Evolutionary conservation across 2,329 filamentous ascomycete species (phyloP).

Genomic region (Apiospora sp.): DNA sequence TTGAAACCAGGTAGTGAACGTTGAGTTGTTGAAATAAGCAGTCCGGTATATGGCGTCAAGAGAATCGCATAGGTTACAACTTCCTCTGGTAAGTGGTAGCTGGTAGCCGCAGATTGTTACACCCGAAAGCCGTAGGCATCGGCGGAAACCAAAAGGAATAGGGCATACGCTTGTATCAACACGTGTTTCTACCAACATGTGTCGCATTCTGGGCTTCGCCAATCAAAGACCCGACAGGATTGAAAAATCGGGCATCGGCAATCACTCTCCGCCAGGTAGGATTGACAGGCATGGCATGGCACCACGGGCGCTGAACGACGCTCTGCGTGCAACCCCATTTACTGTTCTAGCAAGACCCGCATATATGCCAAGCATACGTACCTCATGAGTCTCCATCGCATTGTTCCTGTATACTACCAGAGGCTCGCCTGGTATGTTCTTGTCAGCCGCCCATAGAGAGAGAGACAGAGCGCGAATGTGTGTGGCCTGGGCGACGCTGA

Average conservation of each 20-base stretch:
- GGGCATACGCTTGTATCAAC: not conserved
- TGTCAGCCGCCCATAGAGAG: not conserved
- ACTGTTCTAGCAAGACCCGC: slow-evolving; percentile 15
- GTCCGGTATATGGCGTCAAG: not conserved
- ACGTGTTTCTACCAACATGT: not conserved
- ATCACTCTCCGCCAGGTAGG: not conserved
- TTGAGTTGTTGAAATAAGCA: not conserved
- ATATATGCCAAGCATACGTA: not conserved
- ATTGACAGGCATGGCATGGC: not conserved
- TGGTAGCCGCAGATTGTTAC: slow-evolving; percentile 24
- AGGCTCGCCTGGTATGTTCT: not conserved
- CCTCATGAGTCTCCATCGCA: not conserved
- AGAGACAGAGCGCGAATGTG: not conserved
- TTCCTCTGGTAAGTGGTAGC: not conserved
- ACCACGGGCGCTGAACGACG: not conserved
- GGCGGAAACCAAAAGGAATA: not conserved
- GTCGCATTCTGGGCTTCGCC: not conserved
- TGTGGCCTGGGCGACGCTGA: not conserved
- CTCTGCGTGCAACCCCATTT: not conserved
- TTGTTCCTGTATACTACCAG: not conserved
- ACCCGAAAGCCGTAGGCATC: slow-evolving; percentile 27
- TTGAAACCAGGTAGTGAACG: slow-evolving; percentile 32
- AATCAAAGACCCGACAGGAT: not conserved
- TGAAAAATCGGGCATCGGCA: not conserved
- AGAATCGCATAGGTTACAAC: not conserved